Evolutionary conservation across 2,329 filamentous ascomycete genomes (phyloP), one percentile per base, ranked within the genome.

Genomic region (Xenosphaeropsis pyriputrescens): DNA sequence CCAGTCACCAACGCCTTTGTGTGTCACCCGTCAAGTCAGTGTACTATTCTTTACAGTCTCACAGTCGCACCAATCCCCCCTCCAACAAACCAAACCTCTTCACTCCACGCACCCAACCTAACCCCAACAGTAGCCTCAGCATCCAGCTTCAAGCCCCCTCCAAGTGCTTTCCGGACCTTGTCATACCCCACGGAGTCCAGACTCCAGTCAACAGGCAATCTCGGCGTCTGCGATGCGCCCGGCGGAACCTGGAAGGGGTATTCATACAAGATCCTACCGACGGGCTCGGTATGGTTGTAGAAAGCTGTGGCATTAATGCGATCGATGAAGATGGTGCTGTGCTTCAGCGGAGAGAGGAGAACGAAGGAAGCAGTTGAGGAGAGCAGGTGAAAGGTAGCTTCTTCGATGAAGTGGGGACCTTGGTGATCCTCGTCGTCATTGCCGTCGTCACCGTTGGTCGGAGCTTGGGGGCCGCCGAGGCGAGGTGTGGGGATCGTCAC

Each of bases 361-460:
- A 73, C 77, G 57, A 98, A 95, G 1, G 79, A 75, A 3, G 89
- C 89, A 0, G 85, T 86, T 1, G 85, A 93, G 13, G 84, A 82
- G 44, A 91, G 69, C 37, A 96, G 59, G 59, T 96, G 86, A 58
- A 98, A 78, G 6, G 79, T 89, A 9, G 88, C 84, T 48, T 85
- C 78, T 53, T 80, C 73, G 48, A 98, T 85, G 56, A 96, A 95
- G 45, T 75, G 75, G 0, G 70, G 60, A 18, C 60, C 59, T 17
- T 63, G 59, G 30, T 65, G 59, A 9, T 60, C 57, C 12, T 62
- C 58, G 14, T 54, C 53, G 19, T 54, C 52, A 7, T 55, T 51
- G 11, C 54, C 52, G 38, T 53, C 54, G 18, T 54, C 57, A 41
- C 54, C 53, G 17, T 57, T 58, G 22, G 22, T 26, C 22, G 22